Evolutionary conservation across 257 asterid genomes (phyloP).

Genomic region (Ligustrum vulgare): DNA sequence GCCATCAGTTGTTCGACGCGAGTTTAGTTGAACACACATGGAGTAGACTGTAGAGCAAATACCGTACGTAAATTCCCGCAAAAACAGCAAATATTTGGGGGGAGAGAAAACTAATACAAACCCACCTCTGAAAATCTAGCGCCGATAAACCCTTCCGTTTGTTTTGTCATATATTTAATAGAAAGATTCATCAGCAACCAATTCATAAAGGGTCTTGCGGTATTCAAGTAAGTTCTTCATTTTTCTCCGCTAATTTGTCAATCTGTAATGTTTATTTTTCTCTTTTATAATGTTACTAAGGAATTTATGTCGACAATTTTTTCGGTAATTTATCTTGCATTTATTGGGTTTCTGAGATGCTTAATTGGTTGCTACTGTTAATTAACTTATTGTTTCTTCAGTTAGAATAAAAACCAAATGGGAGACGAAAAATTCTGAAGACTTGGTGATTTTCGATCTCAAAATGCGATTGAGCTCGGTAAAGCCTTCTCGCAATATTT

Average conservation of each 20-base stretch:
- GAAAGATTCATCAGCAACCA: neutral
- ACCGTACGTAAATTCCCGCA: neutral
- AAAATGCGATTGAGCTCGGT: neutral
- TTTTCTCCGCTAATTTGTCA: neutral
- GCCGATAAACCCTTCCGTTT: neutral
- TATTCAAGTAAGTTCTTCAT: neutral
- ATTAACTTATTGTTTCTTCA: neutral
- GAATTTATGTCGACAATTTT: neutral
- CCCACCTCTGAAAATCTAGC: neutral
- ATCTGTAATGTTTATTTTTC: neutral
- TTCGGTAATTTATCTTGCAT: neutral
- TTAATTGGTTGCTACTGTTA: neutral
- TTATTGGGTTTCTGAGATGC: neutral
- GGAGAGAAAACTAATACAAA: neutral
- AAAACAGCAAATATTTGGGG: neutral
- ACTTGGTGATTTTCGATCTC: neutral
- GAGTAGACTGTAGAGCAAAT: neutral
- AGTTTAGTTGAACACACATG: neutral
- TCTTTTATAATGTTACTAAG: neutral
- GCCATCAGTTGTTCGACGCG: neutral
- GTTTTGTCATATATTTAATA: neutral
- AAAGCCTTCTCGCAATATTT: neutral
- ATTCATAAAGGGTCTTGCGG: neutral
- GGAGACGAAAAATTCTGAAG: neutral
- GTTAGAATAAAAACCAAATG: neutral